Evolutionary conservation across 768 basidiomycete species (phyloP).

Genomic region (Termitomyces heimii): DNA sequence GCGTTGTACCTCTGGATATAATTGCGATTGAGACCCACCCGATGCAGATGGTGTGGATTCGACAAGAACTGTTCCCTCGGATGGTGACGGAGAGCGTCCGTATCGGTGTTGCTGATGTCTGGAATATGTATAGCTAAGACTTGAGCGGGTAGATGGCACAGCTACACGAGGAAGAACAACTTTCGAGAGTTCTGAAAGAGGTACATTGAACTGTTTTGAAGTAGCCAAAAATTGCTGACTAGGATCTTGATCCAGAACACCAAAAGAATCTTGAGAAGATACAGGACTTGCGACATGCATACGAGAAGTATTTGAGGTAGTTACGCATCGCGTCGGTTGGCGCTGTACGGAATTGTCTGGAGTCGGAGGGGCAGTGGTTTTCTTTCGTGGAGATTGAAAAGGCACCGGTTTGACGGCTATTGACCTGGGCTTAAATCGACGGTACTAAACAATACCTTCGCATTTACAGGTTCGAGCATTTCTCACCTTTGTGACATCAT

Average conservation of each 20-base stretch:
- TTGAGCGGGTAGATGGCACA: not conserved
- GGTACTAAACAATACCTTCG: constrained; percentile 9
- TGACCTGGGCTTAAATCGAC: constrained; percentile 17
- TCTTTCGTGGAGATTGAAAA: constrained; percentile 24
- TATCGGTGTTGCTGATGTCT: not conserved
- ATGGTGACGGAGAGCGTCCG: constrained; percentile 9
- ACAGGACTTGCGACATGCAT: constrained; percentile 12
- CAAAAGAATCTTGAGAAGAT: constrained; percentile 60
- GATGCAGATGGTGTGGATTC: constrained; percentile 49
- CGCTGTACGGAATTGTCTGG: not conserved
- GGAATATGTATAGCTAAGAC: constrained; percentile 1
- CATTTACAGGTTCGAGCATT: constrained; percentile 7
- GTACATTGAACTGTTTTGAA: constrained; percentile 47
- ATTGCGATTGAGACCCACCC: constrained; percentile 30
- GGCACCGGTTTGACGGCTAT: constrained; percentile 25
- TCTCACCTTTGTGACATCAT: constrained; percentile 20
- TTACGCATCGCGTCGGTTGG: not conserved
- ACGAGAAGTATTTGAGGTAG: not conserved
- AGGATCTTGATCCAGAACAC: constrained; percentile 40
- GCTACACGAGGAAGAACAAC: constrained; percentile 2
- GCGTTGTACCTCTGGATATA: constrained; percentile 18
- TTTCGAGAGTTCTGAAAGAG: constrained; percentile 47
- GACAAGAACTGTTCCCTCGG: constrained; percentile 31
- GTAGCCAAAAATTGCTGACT: constrained; percentile 38
- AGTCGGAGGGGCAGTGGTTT: constrained; percentile 6